A percentile compares a stretch with the other conserved stretches of the same genome.
Evolutionary conservation across 2,329 filamentous ascomycete species (phyloP).

Genomic region (Parastagonospora nodorum): DNA sequence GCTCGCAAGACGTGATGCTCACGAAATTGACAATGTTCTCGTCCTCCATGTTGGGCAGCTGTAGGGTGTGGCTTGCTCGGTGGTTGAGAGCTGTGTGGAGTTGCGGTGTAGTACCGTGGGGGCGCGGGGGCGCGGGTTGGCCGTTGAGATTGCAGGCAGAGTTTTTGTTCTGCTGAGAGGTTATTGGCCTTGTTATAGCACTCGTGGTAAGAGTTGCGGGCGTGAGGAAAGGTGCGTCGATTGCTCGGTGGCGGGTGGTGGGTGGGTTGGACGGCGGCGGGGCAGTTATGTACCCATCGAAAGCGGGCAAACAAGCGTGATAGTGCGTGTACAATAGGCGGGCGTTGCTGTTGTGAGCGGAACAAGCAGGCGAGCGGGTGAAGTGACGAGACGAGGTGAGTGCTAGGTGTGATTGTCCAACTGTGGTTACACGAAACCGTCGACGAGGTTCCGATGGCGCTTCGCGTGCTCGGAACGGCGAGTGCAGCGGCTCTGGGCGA

Average conservation of each 20-base stretch:
- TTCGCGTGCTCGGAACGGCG: slow-evolving; percentile 13
- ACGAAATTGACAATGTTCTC: slow-evolving; percentile 76
- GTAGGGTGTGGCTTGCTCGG: not conserved
- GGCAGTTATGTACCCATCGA: slow-evolving; percentile 27
- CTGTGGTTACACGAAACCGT: slow-evolving; percentile 16
- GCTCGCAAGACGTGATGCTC: slow-evolving; percentile 76
- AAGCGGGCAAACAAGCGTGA: slow-evolving; percentile 2
- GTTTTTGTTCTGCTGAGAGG: too few species aligned
- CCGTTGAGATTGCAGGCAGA: too few species aligned
- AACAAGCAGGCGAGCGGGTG: not conserved
- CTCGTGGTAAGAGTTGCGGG: not conserved
- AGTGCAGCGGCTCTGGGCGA: not conserved
- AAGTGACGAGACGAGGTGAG: slow-evolving; percentile 6
- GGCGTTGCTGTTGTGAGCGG: not conserved
- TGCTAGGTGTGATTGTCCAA: slow-evolving; percentile 7
- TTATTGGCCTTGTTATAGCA: too few species aligned
- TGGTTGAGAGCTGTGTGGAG: not conserved
- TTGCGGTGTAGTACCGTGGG: not conserved
- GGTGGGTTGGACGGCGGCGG: slow-evolving; percentile 24
- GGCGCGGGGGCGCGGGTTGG: not conserved
- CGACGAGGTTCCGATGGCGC: slow-evolving; percentile 12
- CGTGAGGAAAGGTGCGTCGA: not conserved
- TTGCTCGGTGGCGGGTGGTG: slow-evolving; percentile 8
- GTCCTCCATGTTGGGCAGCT: slow-evolving; percentile 42
- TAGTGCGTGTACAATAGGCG: slow-evolving; percentile 1